Conservation (phyloP, 202 grass and related monocot genomes). For the Saccharum hybrid region DNA sequence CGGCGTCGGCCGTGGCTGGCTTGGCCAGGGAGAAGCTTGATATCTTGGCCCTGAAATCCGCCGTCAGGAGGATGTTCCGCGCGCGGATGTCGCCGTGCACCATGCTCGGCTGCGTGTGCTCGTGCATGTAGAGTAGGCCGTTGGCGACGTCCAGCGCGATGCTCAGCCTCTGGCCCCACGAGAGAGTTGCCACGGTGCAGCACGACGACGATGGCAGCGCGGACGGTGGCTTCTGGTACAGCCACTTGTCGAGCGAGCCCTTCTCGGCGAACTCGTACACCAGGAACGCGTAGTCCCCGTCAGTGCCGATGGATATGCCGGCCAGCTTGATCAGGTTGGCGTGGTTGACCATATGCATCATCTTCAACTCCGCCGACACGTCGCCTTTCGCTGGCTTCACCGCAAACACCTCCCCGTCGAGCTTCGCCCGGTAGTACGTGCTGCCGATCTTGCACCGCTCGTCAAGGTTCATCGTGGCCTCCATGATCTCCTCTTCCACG, state of each 20-base stretch:
- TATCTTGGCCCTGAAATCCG: conserved; percentile 63
- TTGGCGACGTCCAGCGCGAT: conserved; percentile 67
- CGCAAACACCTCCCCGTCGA: conserved; percentile 56
- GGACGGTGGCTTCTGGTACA: conserved; percentile 49
- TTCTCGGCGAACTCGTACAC: conserved; percentile 74
- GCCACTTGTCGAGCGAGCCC: conserved; percentile 70
- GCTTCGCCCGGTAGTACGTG: conserved; percentile 55
- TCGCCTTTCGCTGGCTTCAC: conserved; percentile 62
- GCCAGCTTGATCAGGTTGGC: conserved; percentile 61
- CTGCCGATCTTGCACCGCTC: conserved; percentile 45
- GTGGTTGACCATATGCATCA: conserved; percentile 71
- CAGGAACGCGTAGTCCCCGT: conserved; percentile 58
- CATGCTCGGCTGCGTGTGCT: conserved; percentile 79
- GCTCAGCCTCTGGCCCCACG: conserved; percentile 59
- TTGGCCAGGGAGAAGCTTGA: conserved; percentile 61
- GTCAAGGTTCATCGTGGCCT: conserved; percentile 63
- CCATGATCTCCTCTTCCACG: conserved; percentile 50
- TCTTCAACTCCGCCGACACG: conserved; percentile 57
- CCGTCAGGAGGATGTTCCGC: conserved; percentile 62
- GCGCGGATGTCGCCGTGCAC: conserved; percentile 63
- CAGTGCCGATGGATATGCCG: conserved; percentile 49
- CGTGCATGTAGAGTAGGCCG: conserved; percentile 76
- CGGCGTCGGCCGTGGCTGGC: conserved; percentile 27
- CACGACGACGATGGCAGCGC: conserved; percentile 44
- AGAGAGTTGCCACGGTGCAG: conserved; percentile 33